These are phyloP conservation scores for Pisolithus albus DNA, from an alignment of 768 basidiomycete species.

Conservation along the genomic window DNA sequence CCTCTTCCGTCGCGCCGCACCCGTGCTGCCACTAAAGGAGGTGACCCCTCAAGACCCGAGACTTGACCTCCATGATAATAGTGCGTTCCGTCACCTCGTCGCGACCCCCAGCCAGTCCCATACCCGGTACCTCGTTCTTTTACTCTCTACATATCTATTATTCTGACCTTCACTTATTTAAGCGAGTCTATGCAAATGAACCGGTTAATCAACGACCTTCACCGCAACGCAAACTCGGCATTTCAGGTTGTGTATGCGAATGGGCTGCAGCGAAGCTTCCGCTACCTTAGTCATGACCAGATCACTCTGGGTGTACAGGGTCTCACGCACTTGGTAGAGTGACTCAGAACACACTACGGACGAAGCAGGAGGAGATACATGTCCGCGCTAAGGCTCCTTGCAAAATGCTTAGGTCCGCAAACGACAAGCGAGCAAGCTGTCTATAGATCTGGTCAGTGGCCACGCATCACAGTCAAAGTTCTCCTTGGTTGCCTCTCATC, in stretches of 20 bases:
- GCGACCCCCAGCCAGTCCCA: background rate
- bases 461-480: conserved; percentile 21
- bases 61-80: background rate
- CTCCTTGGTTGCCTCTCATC: conserved; percentile 22
- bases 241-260: conserved; percentile 7
- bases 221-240: background rate
- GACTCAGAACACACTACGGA: conserved; percentile 1
- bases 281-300: conserved; percentile 2
- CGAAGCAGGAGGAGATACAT: background rate
- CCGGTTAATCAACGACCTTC: background rate
- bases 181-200: background rate
- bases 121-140: background rate
- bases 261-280: background rate
- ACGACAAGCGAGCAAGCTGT: background rate
- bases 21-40: background rate
- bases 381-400: background rate
- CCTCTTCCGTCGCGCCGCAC: conserved; percentile 5
- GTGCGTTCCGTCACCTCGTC: background rate
- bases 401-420: conserved; percentile 1
- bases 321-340: background rate
- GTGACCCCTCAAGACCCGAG: background rate
- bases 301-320: background rate
- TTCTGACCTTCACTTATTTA: background rate
- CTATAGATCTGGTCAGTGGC: conserved; percentile 22
- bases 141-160: background rate